These are phyloP conservation scores for Coix lacrymajobi DNA, from an alignment of 176 grass and related monocot genomes.

Conservation along the genomic window DNA sequence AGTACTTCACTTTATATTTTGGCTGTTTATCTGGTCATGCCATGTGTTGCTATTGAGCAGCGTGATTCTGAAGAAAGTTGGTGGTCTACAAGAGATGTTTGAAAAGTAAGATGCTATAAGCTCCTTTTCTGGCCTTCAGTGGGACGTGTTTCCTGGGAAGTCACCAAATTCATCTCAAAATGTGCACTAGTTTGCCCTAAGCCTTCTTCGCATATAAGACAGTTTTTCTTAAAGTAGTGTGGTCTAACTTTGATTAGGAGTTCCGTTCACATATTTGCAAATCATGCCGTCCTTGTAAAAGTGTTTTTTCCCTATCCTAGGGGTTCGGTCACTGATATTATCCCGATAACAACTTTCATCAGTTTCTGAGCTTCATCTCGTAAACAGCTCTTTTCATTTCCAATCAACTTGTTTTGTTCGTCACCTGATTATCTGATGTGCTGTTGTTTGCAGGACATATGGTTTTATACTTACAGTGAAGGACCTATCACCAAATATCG, in stretches of 20 bases:
- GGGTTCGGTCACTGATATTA: neutral
- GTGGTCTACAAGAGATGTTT: conserved; percentile 79
- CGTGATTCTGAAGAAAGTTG: conserved; percentile 62
- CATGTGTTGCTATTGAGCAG: conserved; percentile 68
- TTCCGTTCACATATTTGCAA: conserved; percentile 9
- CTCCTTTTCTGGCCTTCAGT: neutral
- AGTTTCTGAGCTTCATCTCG: neutral
- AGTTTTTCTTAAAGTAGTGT: neutral
- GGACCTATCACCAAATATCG: conserved; percentile 87
- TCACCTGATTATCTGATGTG: neutral
- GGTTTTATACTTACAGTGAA: conserved; percentile 82
- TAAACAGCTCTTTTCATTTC: neutral
- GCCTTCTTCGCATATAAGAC: neutral
- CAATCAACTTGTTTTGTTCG: neutral
- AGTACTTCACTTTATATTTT: conserved; percentile 61
- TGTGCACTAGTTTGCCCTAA: conserved; percentile 3
- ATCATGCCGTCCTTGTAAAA: neutral
- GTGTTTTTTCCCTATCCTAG: neutral
- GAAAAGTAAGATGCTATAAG: conserved; percentile 59
- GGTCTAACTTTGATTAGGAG: neutral
- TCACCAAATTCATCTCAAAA: neutral
- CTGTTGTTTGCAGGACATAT: conserved; percentile 62
- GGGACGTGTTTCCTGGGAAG: neutral
- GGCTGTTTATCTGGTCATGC: conserved; percentile 65
- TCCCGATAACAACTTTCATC: neutral